Percentiles rank a stretch among this genome's conserved stretches.
Conservation (phyloP, 225 moss, liverwort and hornwort genomes). For the Pleurozium schreberi region DNA sequence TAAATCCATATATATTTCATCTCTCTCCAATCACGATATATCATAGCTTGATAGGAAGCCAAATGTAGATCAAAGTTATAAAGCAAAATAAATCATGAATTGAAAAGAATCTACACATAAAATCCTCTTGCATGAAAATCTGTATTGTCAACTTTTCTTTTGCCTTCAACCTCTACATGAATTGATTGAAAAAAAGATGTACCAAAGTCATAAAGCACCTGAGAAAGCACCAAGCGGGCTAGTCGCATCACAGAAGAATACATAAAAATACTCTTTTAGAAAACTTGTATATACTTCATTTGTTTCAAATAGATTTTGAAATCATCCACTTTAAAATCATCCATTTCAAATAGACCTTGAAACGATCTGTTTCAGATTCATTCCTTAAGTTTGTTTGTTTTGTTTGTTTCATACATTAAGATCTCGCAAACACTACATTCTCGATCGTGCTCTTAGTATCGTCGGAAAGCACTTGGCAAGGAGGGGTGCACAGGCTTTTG, state of each 20-base stretch:
- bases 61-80: accelerated
- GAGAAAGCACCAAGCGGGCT: no score
- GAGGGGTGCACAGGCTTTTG: no score
- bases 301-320: not conserved
- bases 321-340: not conserved
- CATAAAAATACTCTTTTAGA: no score
- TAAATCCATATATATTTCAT: no score
- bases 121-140: not conserved
- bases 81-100: not conserved
- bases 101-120: not conserved
- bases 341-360: no score
- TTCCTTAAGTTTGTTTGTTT: no score
- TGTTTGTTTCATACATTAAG: no score
- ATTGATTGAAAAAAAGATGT: not conserved
- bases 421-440: no score
- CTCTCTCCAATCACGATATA: not conserved
- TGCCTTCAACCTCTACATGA: not conserved
- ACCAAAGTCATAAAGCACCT: not conserved
- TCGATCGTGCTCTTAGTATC: no score
- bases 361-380: no score
- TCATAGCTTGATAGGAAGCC: accelerated
- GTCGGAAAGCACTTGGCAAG: no score
- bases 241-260: no score
- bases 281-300: not conserved
- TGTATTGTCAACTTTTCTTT: not conserved